Conservation (phyloP, 1,284 basidiomycete genomes). For the Singerocomus rubriflavus region DNA sequence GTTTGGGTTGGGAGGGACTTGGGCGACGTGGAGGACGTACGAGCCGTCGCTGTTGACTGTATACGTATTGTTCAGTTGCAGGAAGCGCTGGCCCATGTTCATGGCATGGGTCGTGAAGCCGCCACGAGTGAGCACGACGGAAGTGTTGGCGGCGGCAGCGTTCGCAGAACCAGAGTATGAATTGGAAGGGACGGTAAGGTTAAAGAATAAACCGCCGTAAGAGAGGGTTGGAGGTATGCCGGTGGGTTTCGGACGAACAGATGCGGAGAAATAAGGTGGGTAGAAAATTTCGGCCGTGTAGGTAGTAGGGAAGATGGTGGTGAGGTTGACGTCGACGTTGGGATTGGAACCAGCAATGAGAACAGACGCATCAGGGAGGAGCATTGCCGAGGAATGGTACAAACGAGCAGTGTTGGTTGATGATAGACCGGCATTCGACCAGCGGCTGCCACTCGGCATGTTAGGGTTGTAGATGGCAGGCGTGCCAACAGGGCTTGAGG, state of each 20-base stretch:
- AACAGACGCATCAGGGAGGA: conserved; percentile 86
- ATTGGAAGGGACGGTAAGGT: conserved; percentile 55
- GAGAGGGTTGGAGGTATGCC: conserved; percentile 72
- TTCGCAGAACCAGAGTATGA: conserved; percentile 69
- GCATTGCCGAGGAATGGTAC: conserved; percentile 88
- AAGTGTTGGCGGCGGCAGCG: conserved; percentile 72
- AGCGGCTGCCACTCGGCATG: conserved; percentile 60
- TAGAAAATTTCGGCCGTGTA: conserved; percentile 89
- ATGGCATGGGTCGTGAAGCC: conserved; percentile 96
- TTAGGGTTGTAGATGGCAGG: conserved; percentile 79
- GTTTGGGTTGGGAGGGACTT: conserved; percentile 78
- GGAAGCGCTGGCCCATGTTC: conserved; percentile 87
- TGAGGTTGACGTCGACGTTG: conserved; percentile 78
- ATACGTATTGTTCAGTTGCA: conserved; percentile 79
- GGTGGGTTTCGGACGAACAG: conserved; percentile 66
- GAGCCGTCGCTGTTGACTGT: conserved; percentile 76
- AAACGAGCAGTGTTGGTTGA: conserved; percentile 69
- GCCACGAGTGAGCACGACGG: conserved; percentile 77
- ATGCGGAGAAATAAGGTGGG: conserved; percentile 76
- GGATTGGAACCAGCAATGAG: conserved; percentile 92
- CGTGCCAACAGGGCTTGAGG: conserved; percentile 61
- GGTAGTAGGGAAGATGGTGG: conserved; percentile 76
- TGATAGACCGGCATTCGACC: conserved; percentile 66
- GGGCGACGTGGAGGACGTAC: conserved; percentile 72
- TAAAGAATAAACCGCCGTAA: conserved; percentile 86